Evolutionary conservation across 495 filamentous ascomycete species (phyloP).

Genomic region (Bombardia bombarda): DNA sequence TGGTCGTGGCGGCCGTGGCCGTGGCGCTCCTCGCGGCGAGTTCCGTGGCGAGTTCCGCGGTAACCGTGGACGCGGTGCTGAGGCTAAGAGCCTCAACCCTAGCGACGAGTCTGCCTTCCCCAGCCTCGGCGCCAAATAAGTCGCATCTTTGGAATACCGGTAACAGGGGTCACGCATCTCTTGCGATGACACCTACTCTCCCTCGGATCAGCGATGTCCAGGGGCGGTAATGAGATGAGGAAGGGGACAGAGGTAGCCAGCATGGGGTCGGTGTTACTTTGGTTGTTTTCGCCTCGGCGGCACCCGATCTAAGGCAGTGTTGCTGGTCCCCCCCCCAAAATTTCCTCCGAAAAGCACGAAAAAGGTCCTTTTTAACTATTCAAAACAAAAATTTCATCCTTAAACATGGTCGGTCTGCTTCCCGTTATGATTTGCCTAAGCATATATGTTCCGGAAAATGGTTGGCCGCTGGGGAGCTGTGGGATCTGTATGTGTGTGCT

Average conservation of each 20-base stretch:
- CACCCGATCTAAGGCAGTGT: not conserved
- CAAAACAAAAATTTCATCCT: not conserved
- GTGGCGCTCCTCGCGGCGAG: conserved; percentile 37
- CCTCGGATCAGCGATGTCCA: not conserved
- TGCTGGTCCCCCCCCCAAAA: too few species aligned
- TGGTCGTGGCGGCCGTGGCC: conserved; percentile 41
- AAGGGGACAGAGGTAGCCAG: conserved; percentile 7
- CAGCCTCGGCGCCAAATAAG: conserved; percentile 46
- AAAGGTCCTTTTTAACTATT: conserved; percentile 1
- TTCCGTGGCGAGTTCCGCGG: conserved; percentile 34
- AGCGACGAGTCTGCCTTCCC: conserved; percentile 65
- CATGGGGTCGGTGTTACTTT: conserved; percentile 9
- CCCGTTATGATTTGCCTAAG: conserved; percentile 1
- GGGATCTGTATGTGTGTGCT: not conserved
- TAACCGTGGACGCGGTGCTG: conserved; percentile 36
- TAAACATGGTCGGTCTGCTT: conserved; percentile 4
- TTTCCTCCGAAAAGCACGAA: conserved; percentile 11
- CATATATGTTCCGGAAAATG: conserved; percentile 10
- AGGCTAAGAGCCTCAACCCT: conserved; percentile 46
- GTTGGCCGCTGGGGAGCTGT: conserved; percentile 7
- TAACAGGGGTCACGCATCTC: not conserved
- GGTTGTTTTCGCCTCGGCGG: conserved; percentile 3
- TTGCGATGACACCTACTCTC: not conserved
- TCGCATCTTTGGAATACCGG: not conserved
- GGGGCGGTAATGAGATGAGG: conserved; percentile 1